phyloP scores from a whole-genome alignment of 305 asterid species.

The Withania somnifera region DNA sequence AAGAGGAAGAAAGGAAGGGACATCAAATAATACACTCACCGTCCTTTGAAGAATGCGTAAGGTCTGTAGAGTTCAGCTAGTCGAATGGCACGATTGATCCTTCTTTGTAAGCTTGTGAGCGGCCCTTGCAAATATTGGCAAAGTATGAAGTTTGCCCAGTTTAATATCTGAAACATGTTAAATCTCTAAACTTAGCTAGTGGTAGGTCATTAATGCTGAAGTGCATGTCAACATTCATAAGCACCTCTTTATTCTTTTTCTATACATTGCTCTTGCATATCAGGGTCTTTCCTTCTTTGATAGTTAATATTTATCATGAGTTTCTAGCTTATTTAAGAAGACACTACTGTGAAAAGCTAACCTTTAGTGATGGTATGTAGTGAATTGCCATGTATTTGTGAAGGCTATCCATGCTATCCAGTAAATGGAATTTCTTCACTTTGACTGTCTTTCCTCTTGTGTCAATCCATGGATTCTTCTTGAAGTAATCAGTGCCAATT shows the following conservation, averaged over 20 bases:
- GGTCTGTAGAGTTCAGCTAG: slow-evolving; percentile 3
- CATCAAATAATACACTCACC: background rate
- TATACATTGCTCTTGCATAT: background rate
- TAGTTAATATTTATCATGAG: too few relatives aligned
- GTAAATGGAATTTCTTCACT: background rate
- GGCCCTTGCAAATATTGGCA: background rate
- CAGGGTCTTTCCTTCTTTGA: background rate
- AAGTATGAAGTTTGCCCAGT: background rate
- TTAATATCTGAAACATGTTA: background rate
- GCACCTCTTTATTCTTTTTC: background rate
- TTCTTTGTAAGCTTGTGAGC: background rate
- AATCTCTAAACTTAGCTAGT: background rate
- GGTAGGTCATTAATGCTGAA: background rate
- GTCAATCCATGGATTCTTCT: slow-evolving; percentile 7
- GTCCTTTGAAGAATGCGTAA: background rate
- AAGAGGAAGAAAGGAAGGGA: background rate
- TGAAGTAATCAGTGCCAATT: background rate
- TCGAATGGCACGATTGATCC: background rate
- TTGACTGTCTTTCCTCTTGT: background rate
- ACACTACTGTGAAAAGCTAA: background rate
- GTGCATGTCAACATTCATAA: background rate
- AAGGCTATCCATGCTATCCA: background rate
- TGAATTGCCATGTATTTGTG: background rate
- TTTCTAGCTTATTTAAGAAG: background rate
- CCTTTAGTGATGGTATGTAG: slow-evolving; percentile 7